Evolutionary conservation across 495 filamentous ascomycete species (phyloP), one percentile per base, ranked within the genome.

Genomic region (Aspergillus sclerotioniger): DNA sequence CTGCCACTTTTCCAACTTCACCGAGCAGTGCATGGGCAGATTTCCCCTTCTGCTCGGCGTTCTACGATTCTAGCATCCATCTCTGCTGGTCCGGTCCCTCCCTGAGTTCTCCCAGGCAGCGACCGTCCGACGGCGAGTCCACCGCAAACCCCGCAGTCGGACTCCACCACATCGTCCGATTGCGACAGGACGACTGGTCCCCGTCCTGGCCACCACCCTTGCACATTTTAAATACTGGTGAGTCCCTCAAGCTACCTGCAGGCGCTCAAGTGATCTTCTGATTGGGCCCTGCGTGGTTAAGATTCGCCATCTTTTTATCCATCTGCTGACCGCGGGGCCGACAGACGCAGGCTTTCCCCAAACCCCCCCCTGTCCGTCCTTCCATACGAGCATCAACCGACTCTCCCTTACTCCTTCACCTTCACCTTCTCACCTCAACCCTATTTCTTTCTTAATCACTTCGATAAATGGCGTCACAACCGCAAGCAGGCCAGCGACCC

Each of bases 401-500:
- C 10, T 3, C 45, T 49, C 16, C 39, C 47, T 32, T 50, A 16
- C 31, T 31, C 21, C 9, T 60, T 51, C n/a, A n/a, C n/a, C 28
- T 52, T 55, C 32, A 21, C 49, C 33, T 17, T 17, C 54, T 33
- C 54, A 29, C 46, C 54, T n/a, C 37, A n/a, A n/a, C 10, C 9
- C 25, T 25, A 25, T 25, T 3, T n/a, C 37, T 41, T 12, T 6
- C 12, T 13, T 3, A 15, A n/a, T n/a, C 37, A 41, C 2, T n/a
- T 37, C 17, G n/a, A 19, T 47, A 54, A 57, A 79, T 79, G 76
- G 75, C 76, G 39, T 58, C 70, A 10, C 76, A 69, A 65, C 57
- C 64, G 13, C 68, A 70, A 53, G 56, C 61, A 46, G 61, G 60
- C 49, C 71, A 71, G 63, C 82, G 79, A 57, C 84, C 86, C 20